Evolutionary conservation across 2,329 filamentous ascomycete genomes (phyloP).

Genomic region (Catunica adiposa): DNA sequence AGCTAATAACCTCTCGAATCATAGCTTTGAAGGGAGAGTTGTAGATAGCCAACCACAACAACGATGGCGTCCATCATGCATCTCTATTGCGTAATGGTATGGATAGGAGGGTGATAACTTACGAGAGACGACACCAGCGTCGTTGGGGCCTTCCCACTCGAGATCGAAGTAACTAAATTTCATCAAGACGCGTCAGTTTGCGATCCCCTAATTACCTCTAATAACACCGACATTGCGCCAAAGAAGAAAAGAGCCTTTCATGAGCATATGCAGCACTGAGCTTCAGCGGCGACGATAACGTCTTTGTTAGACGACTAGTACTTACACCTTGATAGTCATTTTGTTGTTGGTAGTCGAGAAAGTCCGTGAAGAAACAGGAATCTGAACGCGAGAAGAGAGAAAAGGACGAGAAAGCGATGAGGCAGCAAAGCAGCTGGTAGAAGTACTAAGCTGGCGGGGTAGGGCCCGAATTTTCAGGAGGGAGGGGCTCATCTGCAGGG

Average conservation of each 20-base stretch:
- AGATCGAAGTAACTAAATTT: slow-evolving; percentile 52
- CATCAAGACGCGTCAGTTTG: slow-evolving; percentile 8
- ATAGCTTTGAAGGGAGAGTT: no score
- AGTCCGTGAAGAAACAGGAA: slow-evolving; percentile 28
- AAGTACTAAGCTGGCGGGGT: slow-evolving; percentile 26
- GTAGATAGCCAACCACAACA: no score
- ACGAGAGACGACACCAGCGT: slow-evolving; percentile 41
- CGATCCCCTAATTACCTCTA: not conserved
- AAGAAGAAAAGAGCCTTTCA: no score
- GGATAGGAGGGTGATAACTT: slow-evolving; percentile 22
- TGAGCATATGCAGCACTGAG: not conserved
- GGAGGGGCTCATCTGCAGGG: slow-evolving; percentile 30
- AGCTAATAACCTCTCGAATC: no score
- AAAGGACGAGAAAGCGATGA: slow-evolving; percentile 25
- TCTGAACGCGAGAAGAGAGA: slow-evolving; percentile 21
- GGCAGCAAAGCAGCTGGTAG: slow-evolving; percentile 19
- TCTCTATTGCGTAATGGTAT: no score
- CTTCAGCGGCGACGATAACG: not conserved
- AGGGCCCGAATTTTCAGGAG: slow-evolving; percentile 24
- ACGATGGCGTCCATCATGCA: no score
- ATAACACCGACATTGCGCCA: not conserved
- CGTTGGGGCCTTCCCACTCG: slow-evolving; percentile 44
- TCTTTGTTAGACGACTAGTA: slow-evolving; percentile 16
- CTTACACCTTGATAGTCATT: slow-evolving; percentile 59
- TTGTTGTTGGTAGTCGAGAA: slow-evolving; percentile 43